These are phyloP conservation scores for Cyanophora paradoxa DNA, from an alignment of 78 protist species.

Conservation along the genomic window DNA sequence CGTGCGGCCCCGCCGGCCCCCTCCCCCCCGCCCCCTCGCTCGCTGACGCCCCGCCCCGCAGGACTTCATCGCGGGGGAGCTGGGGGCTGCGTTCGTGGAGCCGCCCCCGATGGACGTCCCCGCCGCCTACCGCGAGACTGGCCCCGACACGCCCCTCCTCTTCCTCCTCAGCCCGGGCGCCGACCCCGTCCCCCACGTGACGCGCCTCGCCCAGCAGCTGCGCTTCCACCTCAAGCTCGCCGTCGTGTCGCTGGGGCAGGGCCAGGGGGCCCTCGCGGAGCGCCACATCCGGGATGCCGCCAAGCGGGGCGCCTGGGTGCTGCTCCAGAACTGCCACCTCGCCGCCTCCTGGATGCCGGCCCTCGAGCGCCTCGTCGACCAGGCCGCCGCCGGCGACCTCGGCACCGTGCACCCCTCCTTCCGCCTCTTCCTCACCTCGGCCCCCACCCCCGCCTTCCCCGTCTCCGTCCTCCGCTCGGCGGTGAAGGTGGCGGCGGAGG, in stretches of 20 bases:
- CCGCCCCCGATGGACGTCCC: neutral
- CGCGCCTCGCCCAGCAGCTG: slow-evolving; percentile 33
- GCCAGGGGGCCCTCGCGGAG: slow-evolving; percentile 59
- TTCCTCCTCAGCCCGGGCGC: slow-evolving; percentile 70
- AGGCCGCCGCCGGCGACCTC: slow-evolving; percentile 24
- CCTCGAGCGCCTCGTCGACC: slow-evolving; percentile 55
- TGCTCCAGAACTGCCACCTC: slow-evolving; percentile 67
- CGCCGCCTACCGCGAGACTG: slow-evolving; percentile 24
- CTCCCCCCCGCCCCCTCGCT: too few relatives aligned
- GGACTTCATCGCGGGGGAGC: slow-evolving; percentile 25
- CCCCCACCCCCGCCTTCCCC: slow-evolving; percentile 38
- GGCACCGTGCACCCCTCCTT: slow-evolving; percentile 22
- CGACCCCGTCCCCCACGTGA: slow-evolving; percentile 55
- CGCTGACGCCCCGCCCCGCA: slow-evolving; percentile 9
- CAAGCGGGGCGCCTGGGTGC: slow-evolving; percentile 42
- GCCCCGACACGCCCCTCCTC: slow-evolving; percentile 42
- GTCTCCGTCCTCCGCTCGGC: slow-evolving; percentile 47
- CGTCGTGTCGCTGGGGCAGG: slow-evolving; percentile 47
- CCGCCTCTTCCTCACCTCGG: slow-evolving; percentile 35
- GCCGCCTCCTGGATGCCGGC: slow-evolving; percentile 49
- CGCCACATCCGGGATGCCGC: slow-evolving; percentile 23
- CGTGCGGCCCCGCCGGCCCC: too few relatives aligned
- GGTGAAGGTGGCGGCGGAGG: slow-evolving; percentile 79
- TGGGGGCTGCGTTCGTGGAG: slow-evolving; percentile 40
- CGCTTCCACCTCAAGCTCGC: slow-evolving; percentile 30